Percentiles rank a stretch among this genome's conserved stretches.
phyloP scores from a whole-genome alignment of 148 eudicot genomes.

The Oxyria digyna region DNA sequence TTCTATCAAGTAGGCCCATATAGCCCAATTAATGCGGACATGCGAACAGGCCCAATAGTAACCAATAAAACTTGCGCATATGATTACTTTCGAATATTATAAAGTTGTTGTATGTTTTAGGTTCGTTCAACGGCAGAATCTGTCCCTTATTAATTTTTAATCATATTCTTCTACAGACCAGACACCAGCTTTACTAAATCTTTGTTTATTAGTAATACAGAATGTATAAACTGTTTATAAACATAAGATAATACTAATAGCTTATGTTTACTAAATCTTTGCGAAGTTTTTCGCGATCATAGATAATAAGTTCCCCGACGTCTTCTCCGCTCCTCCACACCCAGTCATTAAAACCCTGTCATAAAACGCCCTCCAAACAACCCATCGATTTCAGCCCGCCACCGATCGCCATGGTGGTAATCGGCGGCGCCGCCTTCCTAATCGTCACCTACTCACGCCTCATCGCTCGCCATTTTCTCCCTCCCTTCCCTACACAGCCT shows the following conservation, averaged over 20 bases:
- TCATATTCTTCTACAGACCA: not conserved
- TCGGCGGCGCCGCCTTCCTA: too few relatives aligned
- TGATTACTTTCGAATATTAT: not conserved
- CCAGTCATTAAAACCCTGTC: too few relatives aligned
- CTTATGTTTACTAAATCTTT: too few relatives aligned
- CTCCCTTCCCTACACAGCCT: too few relatives aligned
- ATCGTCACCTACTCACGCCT: too few relatives aligned
- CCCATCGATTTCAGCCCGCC: too few relatives aligned
- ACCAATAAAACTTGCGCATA: not conserved
- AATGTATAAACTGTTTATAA: not conserved
- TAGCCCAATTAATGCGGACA: not conserved
- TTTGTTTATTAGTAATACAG: not conserved
- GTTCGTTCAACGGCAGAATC: not conserved
- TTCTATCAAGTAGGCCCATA: not conserved
- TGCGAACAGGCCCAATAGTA: not conserved
- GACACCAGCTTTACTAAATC: not conserved
- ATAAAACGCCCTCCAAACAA: too few relatives aligned
- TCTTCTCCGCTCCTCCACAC: too few relatives aligned
- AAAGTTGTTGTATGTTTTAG: not conserved
- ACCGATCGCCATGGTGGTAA: too few relatives aligned
- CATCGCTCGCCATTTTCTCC: too few relatives aligned
- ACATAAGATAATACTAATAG: not conserved
- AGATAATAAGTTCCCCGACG: too few relatives aligned
- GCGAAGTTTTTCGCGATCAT: too few relatives aligned
- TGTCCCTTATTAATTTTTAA: not conserved